These are phyloP conservation scores for Silene conica DNA, from an alignment of 148 eudicot species.

Conservation along the genomic window DNA sequence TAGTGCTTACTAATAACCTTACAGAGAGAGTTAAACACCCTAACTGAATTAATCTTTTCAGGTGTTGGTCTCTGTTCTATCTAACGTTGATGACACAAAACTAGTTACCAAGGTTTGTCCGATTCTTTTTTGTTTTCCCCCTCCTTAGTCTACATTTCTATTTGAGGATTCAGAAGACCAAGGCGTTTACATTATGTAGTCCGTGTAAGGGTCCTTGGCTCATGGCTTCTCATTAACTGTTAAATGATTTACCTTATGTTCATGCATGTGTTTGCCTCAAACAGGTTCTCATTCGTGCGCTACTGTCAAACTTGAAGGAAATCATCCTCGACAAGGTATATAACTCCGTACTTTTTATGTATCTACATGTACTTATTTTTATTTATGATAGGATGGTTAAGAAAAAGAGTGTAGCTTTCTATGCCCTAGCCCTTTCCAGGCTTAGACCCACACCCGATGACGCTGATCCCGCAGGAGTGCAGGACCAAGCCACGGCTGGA, in stretches of 20 bases:
- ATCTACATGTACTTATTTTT: background rate
- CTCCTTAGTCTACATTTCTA: background rate
- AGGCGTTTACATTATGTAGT: background rate
- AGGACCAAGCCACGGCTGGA: background rate
- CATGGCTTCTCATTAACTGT: background rate
- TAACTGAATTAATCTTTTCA: conserved; percentile 24
- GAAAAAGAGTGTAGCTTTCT: background rate
- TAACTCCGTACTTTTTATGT: background rate
- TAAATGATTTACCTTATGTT: background rate
- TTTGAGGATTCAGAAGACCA: background rate
- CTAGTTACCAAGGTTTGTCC: conserved; percentile 65
- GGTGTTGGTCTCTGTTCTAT: conserved; percentile 75
- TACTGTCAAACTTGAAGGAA: conserved; percentile 57
- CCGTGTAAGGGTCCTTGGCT: background rate
- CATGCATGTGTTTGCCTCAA: conserved; percentile 10
- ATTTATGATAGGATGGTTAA: background rate
- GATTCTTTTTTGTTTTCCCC: background rate
- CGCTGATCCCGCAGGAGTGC: background rate
- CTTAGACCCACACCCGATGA: background rate
- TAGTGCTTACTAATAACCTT: background rate
- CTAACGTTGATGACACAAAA: conserved; percentile 91
- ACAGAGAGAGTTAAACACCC: background rate
- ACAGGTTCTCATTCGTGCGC: conserved; percentile 71
- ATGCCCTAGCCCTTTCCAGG: background rate
- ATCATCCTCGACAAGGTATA: conserved; percentile 70